phyloP scores from a whole-genome alignment of 768 basidiomycete genomes.

The Suillus subaureus region DNA sequence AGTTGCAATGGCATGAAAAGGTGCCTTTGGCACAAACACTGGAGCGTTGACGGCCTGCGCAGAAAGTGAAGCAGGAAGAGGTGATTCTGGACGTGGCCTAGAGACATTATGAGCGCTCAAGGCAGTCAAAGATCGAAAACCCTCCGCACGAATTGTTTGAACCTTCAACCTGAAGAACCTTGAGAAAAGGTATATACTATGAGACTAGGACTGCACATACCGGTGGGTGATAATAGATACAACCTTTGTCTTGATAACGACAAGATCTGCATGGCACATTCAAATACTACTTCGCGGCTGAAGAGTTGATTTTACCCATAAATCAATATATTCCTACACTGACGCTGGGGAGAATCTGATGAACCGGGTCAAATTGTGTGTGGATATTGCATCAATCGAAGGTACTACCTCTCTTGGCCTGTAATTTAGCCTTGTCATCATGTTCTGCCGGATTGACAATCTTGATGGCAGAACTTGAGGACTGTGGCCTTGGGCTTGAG shows the following conservation, averaged over 20 bases:
- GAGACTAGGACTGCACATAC: constrained; percentile 36
- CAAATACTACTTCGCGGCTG: background rate
- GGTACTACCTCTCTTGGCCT: constrained; percentile 57
- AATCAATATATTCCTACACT: constrained; percentile 90
- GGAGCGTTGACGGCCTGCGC: constrained; percentile 81
- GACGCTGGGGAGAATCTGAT: constrained; percentile 69
- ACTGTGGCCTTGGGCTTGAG: constrained; percentile 60
- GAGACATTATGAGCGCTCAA: constrained; percentile 4
- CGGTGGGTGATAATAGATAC: constrained; percentile 79
- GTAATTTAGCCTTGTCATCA: constrained; percentile 42
- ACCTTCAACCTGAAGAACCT: constrained; percentile 20
- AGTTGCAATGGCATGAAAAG: constrained; percentile 50
- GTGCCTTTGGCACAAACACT: constrained; percentile 76
- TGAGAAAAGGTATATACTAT: background rate
- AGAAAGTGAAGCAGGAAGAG: constrained; percentile 44
- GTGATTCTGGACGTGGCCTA: constrained; percentile 48
- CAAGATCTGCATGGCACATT: constrained; percentile 57
- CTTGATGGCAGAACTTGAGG: constrained; percentile 63
- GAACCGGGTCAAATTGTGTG: constrained; percentile 12
- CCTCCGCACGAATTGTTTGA: constrained; percentile 30
- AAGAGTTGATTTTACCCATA: constrained; percentile 63
- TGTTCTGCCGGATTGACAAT: constrained; percentile 64
- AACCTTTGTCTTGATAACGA: constrained; percentile 86
- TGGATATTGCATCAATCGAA: constrained; percentile 12
- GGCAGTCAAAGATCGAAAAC: background rate